A percentile compares a stretch with the other conserved stretches of the same genome.
These are phyloP conservation scores for Leccinum aurantiacum DNA, from an alignment of 768 basidiomycete species.

Conservation along the genomic window DNA sequence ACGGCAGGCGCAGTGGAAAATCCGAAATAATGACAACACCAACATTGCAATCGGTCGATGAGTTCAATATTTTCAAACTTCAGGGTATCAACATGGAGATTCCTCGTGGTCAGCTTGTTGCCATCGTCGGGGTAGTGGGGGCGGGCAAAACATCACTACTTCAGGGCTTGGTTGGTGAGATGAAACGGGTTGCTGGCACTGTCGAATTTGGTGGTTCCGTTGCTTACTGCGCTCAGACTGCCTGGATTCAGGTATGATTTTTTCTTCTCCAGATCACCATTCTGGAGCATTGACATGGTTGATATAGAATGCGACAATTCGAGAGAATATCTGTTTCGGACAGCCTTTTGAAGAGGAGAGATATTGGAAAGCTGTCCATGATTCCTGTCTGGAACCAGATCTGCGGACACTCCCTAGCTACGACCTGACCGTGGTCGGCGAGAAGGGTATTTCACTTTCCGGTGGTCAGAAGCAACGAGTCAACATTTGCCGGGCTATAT, in stretches of 20 bases:
- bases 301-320: slow-evolving; percentile 71
- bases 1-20: slow-evolving; percentile 10
- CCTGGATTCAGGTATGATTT: slow-evolving; percentile 77
- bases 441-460: slow-evolving; percentile 84
- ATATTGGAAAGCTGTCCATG: slow-evolving; percentile 79
- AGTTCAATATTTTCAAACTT: slow-evolving; percentile 56
- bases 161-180: slow-evolving; percentile 79
- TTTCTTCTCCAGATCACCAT: neutral
- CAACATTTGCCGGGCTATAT: slow-evolving; percentile 6
- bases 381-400: slow-evolving; percentile 79
- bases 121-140: slow-evolving; percentile 80
- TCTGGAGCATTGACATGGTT: neutral
- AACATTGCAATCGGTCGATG: slow-evolving; percentile 36
- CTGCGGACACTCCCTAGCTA: slow-evolving; percentile 47
- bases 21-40: slow-evolving; percentile 16
- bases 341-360: slow-evolving; percentile 74
- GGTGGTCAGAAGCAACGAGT: slow-evolving; percentile 54
- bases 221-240: slow-evolving; percentile 81
- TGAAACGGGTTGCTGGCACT: slow-evolving; percentile 66
- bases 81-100: slow-evolving; percentile 63
- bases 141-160: slow-evolving; percentile 59
- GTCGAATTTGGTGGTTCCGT: slow-evolving; percentile 75
- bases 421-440: neutral
- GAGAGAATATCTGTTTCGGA: slow-evolving; percentile 90
- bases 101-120: slow-evolving; percentile 75